Evolutionary conservation across 1,284 basidiomycete species (phyloP).

Genomic region (Sanghuangporus baumii): DNA sequence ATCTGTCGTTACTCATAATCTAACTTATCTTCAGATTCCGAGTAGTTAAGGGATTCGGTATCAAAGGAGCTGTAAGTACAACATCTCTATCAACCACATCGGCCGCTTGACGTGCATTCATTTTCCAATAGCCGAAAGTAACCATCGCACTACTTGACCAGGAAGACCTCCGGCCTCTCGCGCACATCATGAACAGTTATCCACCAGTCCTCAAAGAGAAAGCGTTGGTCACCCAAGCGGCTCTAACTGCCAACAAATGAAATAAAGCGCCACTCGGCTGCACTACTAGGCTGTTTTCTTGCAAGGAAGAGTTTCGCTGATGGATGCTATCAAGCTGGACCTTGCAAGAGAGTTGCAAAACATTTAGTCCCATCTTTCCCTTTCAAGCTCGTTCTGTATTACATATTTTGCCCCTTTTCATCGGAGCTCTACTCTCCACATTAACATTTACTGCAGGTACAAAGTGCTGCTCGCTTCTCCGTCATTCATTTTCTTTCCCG

Average conservation of each 20-base stretch:
- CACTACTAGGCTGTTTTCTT: neutral
- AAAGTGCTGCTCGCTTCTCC: neutral
- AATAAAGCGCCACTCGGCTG: neutral
- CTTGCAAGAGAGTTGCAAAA: too few species aligned
- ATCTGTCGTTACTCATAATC: neutral
- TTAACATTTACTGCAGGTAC: neutral
- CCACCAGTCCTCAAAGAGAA: constrained; percentile 78
- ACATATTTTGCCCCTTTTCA: neutral
- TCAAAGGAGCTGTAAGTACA: constrained; percentile 69
- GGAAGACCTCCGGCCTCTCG: constrained; percentile 77
- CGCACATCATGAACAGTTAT: constrained; percentile 85
- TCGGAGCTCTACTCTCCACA: neutral
- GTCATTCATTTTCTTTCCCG: neutral
- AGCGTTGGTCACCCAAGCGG: constrained; percentile 37
- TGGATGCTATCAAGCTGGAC: too few species aligned
- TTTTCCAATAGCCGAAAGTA: constrained; percentile 56
- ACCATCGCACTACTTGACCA: constrained; percentile 79
- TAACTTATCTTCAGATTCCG: constrained; percentile 47
- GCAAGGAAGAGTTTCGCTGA: too few species aligned
- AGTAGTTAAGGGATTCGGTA: constrained; percentile 70
- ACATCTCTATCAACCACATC: neutral
- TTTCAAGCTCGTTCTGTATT: too few species aligned
- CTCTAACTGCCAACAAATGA: constrained; percentile 24
- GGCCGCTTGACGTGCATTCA: neutral
- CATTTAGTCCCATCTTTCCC: too few species aligned